Evolutionary conservation across 2,329 filamentous ascomycete species (phyloP).

Genomic region (Aaosphaeria arxii): DNA sequence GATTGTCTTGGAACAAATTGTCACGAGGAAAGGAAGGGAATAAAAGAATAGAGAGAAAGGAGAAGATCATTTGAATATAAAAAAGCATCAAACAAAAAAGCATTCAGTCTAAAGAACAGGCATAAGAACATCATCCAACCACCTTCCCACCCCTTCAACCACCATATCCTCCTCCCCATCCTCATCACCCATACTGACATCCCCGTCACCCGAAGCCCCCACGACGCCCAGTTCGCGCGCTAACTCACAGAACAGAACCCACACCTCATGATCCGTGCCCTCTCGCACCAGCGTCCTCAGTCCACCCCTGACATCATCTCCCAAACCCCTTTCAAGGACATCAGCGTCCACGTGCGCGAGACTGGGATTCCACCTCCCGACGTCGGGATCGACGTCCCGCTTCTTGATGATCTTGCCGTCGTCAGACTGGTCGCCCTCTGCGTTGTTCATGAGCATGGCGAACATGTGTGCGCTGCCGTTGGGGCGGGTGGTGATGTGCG

Average conservation of each 20-base stretch:
- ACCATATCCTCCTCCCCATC: not conserved
- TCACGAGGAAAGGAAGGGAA: no score
- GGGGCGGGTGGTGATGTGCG: not conserved
- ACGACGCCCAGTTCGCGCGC: not conserved
- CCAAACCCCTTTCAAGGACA: slow-evolving; percentile 23
- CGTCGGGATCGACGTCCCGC: slow-evolving; percentile 24
- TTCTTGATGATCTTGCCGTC: slow-evolving; percentile 8
- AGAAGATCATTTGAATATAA: no score
- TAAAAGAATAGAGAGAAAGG: no score
- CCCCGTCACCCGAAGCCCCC: not conserved
- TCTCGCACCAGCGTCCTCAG: not conserved
- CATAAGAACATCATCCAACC: not conserved
- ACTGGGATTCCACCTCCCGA: slow-evolving; percentile 11
- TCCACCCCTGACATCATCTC: not conserved
- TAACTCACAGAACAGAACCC: not conserved
- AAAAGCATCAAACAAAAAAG: no score
- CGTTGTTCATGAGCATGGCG: not conserved
- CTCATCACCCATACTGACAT: not conserved
- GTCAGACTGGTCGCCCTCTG: not conserved
- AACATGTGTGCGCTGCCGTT: not conserved
- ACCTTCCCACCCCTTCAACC: not conserved
- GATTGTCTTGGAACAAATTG: no score
- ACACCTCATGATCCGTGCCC: not conserved
- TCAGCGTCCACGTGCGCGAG: slow-evolving; percentile 44
- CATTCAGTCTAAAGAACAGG: not conserved